Conservation (phyloP, 1,139 yeast genomes). For the Taiozyma onychis region DNA sequence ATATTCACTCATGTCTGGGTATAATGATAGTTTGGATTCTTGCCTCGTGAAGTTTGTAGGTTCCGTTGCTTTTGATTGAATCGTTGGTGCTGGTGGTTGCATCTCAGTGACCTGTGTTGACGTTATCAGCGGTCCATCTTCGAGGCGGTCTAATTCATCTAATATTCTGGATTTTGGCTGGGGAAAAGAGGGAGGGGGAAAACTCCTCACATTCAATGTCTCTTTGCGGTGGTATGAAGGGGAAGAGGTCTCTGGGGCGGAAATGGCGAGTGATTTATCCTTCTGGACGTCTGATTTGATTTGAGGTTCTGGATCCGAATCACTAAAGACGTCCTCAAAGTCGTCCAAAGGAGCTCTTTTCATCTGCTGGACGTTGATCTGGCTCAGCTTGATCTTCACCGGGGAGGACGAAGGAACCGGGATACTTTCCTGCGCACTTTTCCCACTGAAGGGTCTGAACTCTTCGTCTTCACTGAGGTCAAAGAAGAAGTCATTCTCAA, state of each 20-base stretch:
- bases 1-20: not conserved
- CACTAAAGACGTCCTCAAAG: constrained; percentile 10
- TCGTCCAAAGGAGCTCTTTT: constrained; percentile 1
- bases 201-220: constrained; percentile 15
- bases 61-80: not conserved
- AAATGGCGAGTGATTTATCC: constrained; percentile 7
- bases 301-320: not conserved
- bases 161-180: not conserved
- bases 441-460: not conserved
- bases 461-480: constrained; percentile 10
- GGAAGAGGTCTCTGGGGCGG: constrained; percentile 26
- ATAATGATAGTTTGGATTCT: not conserved
- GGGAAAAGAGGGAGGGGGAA: not conserved
- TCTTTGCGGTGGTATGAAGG: constrained; percentile 28
- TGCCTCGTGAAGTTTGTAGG: not conserved
- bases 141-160: not conserved
- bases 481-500: constrained; percentile 14
- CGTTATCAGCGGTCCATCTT: not conserved
- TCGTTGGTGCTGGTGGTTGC: not conserved
- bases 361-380: not conserved
- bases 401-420: not conserved
- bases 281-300: not conserved
- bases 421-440: not conserved
- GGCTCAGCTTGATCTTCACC: not conserved
- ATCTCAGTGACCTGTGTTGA: not conserved